Base-by-base conservation (phyloP, 1,284 basidiomycete species). In the Coriolopsis trogii region DNA sequence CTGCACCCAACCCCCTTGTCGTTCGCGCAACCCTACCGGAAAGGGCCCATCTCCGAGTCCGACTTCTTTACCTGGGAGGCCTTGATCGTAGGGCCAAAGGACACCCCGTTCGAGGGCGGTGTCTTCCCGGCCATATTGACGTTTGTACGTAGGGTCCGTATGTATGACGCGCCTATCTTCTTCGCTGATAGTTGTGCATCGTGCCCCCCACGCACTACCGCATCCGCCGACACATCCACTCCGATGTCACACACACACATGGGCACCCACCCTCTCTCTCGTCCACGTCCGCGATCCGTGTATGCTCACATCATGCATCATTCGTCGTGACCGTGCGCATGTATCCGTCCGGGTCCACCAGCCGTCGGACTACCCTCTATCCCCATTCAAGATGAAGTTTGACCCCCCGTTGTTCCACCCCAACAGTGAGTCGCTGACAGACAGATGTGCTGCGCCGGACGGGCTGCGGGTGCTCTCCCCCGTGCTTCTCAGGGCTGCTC, bases 51-150 rank as follows among this genome's bases (percentile, higher is more conserved):
- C 64, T 88, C 89, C 40, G 96, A 99, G 73, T 87, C 90, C 59
- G 94, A 99, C 75, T 95, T 99, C 78, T 93, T 99, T 70, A 90
- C 89, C 58, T 99, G 97, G 97, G 97, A 98, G 73, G 95, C 95
- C 15, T 79, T 99, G 61, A 95, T 99, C 54, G 89, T 87, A 63
- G 97, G 97, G 1, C 97, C 96, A 12, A 94, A 96, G 66, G 97
- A 95, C 60, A 99, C 97, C 37, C 97, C 97, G 1, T 99, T 97
- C 70, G 97, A 99, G 78, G 97, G 95, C 44, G 97, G 97, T 49
- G 85, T 99, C 24, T 99, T 99, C 64, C 84, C 87, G 41, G 97
- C 97, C 28, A 91, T 87, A 67, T 80, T 99, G 59, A 90, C 83
- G 51, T 99, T 98, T 71, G 93, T 95, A 70, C 67, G 92, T 82